phyloP scores from a whole-genome alignment of 495 filamentous ascomycete genomes.

The Rostrohypoxylon terebratum region DNA sequence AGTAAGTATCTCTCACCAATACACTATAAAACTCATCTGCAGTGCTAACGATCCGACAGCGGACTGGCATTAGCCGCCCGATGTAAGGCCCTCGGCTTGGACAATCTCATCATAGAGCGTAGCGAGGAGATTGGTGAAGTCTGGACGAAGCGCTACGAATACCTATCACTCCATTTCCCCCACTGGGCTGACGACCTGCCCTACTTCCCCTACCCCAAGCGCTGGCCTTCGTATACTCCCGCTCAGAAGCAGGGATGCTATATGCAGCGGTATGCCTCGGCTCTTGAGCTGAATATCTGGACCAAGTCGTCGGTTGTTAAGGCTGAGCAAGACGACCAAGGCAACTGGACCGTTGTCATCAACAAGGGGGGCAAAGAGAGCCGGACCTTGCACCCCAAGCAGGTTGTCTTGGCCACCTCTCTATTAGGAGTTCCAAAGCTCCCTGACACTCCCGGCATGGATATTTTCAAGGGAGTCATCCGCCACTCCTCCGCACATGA shows the following conservation, averaged over 20 bases:
- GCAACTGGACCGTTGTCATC: neutral
- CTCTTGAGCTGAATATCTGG: neutral
- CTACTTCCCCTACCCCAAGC: neutral
- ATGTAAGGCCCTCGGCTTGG: neutral
- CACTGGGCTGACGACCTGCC: neutral
- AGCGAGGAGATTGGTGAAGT: neutral
- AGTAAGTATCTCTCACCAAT: too few species aligned
- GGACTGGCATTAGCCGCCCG: neutral
- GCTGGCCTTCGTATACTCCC: neutral
- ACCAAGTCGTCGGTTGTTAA: neutral
- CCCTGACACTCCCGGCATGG: neutral
- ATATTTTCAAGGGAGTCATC: neutral
- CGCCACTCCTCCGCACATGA: neutral
- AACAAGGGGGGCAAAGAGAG: neutral
- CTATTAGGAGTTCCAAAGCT: neutral
- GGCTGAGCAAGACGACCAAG: neutral
- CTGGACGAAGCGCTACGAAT: neutral
- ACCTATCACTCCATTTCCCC: neutral
- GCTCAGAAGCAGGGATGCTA: neutral
- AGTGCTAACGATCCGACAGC: neutral
- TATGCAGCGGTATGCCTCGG: neutral
- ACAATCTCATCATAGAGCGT: neutral
- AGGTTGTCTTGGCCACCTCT: neutral
- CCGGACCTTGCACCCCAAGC: neutral
- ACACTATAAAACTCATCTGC: too few species aligned